Evolutionary conservation across 1,139 yeast genomes (phyloP), one percentile per base, ranked within the genome.

Genomic region (Saccharomycopsis hybrid): DNA sequence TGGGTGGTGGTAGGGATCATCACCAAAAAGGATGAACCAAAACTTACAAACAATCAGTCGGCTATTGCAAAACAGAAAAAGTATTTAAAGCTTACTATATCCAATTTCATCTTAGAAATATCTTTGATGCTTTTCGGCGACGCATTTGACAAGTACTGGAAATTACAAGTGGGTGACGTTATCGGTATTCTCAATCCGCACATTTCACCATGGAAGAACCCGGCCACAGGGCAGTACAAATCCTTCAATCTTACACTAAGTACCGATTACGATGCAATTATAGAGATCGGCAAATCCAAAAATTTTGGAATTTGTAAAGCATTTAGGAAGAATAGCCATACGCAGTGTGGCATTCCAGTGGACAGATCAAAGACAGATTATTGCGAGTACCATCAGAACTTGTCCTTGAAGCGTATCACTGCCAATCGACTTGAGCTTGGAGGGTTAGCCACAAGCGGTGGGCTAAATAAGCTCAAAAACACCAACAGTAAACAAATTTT

Each of bases 1-100:
- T 89, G 87, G 84, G 81, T 84, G 27, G 74, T 84, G 7, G 62
- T 82, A 28, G 97, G 95, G 1, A 73, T 85, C 5, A 69, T 90
- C 0, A 70, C 80, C 4, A 62, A 65, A 35, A 89, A 88, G 60
- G 69, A 80, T 3, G 76, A 72, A 4, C 72, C 84, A 1, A 72
- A 70, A 55, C 60, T 68, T 24, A 69, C 73, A 44, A 67, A 69
- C 3, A 65, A 27, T 32, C 30, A 31, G 13, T 29, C 31, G 7
- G 27, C 44, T 18, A 33, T 11, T n/a, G 27, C 11, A 11, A 39
- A 44, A n/a, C 24, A 33, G 41, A 47, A 72, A 4, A 85, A 80
- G 59, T 90, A 71, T 59, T 69, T 86, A 58, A 77, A 76, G 56
- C 54, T 90, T 5, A 73, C 77, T 1, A 59, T 92, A 2, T 86